phyloP scores from a whole-genome alignment of 306 rosid genomes.

The Bauhinia variegata region DNA sequence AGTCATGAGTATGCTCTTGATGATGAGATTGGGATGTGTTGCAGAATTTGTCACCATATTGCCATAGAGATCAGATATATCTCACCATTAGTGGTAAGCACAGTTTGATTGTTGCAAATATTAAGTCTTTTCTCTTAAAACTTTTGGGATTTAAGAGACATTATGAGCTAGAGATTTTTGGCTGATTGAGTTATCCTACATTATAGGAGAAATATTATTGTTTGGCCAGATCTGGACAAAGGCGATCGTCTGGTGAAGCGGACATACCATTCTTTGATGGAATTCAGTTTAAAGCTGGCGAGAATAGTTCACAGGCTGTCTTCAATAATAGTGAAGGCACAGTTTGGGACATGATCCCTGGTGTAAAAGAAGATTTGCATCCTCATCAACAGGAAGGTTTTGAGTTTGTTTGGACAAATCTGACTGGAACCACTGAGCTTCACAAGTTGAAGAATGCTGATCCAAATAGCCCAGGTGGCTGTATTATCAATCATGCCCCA shows the following conservation, averaged over 20 bases:
- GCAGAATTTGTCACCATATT: conserved; percentile 30
- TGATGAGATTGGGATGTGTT: conserved; percentile 37
- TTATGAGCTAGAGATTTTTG: background rate
- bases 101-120: background rate
- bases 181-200: too few relatives aligned
- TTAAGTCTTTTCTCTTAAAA: background rate
- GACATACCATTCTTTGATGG: conserved; percentile 17
- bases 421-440: conserved; percentile 40
- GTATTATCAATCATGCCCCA: conserved; percentile 53
- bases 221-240: too few relatives aligned
- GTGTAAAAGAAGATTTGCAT: conserved; percentile 32
- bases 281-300: conserved; percentile 4
- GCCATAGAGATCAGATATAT: conserved; percentile 26
- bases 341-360: conserved; percentile 50
- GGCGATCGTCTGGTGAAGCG: background rate
- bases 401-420: conserved; percentile 48
- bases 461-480: conserved; percentile 32
- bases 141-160: background rate
- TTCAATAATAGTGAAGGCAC: conserved; percentile 33
- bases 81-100: conserved; percentile 38
- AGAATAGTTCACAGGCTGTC: background rate
- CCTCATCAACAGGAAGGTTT: conserved; percentile 53
- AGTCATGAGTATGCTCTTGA: conserved; percentile 11
- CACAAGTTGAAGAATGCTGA: conserved; percentile 21
- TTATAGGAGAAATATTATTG: too few relatives aligned